Evolutionary conservation across 2,329 filamentous ascomycete species (phyloP), one percentile per base, ranked within the genome.

Genomic region (Shiraia sp.): DNA sequence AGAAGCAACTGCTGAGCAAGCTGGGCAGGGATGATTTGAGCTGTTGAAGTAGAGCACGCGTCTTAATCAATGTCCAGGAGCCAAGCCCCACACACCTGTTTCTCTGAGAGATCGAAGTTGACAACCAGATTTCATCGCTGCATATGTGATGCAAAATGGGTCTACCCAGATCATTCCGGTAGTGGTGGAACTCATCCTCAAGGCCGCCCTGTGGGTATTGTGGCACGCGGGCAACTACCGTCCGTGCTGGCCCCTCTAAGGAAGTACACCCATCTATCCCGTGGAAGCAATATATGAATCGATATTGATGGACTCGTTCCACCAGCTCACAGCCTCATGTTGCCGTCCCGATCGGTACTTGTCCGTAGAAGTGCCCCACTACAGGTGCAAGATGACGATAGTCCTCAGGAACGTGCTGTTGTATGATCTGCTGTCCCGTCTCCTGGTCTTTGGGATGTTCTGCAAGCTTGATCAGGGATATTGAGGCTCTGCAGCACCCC

Each of bases 31-130:
- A 39, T 59, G 45, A 47, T 29, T 47, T 42, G 50, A 36, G 48
- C 43, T 47, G 45, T 31, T 51, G 47, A 55, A 47, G 45, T 52
- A 55, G 47, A 51, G 45, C 42, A 39, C 42, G 53, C 53, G 52
- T 58, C 53, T 58, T 61, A 61, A 56, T 48, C 49, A 61, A 47
- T 47, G 29, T 47, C 44, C 23, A 36, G 35, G 25, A 37, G 45
- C 47, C 40, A 56, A 58, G 57, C 51, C 53, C 53, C 53, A 58
- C 57, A n/a, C 49, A 50, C 41, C 55, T 42, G 46, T 50, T 49
- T 26, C 27, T 44, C 37, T n/a, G 9, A 51, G 40, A 37, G 35
- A 45, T 40, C 43, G 28, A 42, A 50, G 31, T 19, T 36, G 49
- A 40, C 38, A 43, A 43, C 40, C 36, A 44, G 44, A 15, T 42